A percentile compares a stretch with the other conserved stretches of the same genome.
phyloP scores from a whole-genome alignment of 2,329 filamentous ascomycete species.

The Colletotrichum tabaci region DNA sequence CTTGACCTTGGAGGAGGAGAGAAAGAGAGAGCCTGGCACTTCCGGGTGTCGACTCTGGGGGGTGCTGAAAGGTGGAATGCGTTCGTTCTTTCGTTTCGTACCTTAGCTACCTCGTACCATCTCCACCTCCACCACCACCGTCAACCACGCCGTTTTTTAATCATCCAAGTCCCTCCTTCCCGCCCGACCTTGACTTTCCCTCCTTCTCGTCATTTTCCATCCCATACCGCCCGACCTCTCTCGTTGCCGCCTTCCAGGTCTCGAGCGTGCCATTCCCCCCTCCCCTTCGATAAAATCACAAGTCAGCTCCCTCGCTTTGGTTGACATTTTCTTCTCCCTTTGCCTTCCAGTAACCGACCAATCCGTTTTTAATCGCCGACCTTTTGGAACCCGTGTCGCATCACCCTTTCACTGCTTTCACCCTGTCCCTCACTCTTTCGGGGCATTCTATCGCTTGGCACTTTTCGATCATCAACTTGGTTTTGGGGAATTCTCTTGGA shows the following conservation, averaged over 20 bases:
- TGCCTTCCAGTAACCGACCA: constrained; percentile 38
- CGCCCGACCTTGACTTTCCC: constrained; percentile 15
- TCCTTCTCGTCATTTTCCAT: constrained; percentile 30
- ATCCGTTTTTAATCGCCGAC: constrained; percentile 39
- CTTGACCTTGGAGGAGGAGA: not conserved
- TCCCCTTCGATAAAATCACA: constrained; percentile 27
- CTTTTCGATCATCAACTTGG: constrained; percentile 34
- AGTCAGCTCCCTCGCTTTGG: constrained; percentile 43
- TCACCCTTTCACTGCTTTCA: constrained; percentile 28
- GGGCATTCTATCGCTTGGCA: constrained; percentile 36
- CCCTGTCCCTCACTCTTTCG: constrained; percentile 28
- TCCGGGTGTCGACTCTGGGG: too few species aligned
- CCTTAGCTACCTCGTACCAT: too few species aligned
- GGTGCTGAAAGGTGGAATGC: constrained; percentile 5
- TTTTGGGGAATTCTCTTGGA: constrained; percentile 19
- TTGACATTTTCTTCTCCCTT: constrained; percentile 34
- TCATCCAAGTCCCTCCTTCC: constrained; percentile 36
- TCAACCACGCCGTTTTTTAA: constrained; percentile 41
- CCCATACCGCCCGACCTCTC: constrained; percentile 30
- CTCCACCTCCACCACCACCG: constrained; percentile 9
- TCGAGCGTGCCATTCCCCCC: constrained; percentile 36
- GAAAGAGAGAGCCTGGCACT: not conserved
- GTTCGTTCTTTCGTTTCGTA: constrained; percentile 14
- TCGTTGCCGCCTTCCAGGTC: constrained; percentile 33
- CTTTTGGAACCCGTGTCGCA: constrained; percentile 27